phyloP scores from a whole-genome alignment of 306 rosid genomes.

The Castanopsis chinensis region DNA sequence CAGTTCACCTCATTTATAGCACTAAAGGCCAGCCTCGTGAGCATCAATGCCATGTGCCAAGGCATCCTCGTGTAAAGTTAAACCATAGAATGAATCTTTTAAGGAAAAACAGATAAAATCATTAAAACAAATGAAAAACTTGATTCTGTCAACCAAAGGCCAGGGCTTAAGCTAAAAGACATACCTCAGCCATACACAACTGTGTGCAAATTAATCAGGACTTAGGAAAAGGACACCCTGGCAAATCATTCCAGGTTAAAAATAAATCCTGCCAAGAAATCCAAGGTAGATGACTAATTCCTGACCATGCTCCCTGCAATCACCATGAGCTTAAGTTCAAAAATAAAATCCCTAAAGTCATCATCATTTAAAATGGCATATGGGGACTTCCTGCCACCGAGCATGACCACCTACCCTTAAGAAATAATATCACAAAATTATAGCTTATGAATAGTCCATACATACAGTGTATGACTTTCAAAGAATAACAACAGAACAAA shows the following conservation, averaged over 20 bases:
- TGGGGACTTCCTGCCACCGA: background rate
- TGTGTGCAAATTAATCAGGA: slow-evolving; percentile 3
- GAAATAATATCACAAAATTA: background rate
- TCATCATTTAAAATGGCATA: slow-evolving; percentile 16
- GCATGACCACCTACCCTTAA: slow-evolving; percentile 8
- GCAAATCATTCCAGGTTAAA: background rate
- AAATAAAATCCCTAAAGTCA: slow-evolving; percentile 24
- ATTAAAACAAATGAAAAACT: background rate
- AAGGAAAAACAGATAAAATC: background rate
- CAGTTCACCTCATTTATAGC: too few relatives aligned
- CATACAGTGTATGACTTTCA: slow-evolving; percentile 7
- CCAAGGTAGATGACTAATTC: slow-evolving; percentile 12
- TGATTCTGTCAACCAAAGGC: background rate
- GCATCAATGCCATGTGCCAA: slow-evolving; percentile 1
- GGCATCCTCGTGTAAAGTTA: background rate
- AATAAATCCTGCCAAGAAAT: slow-evolving; percentile 10
- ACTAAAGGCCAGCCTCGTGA: slow-evolving; percentile 7
- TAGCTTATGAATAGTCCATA: background rate
- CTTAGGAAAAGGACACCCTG: slow-evolving; percentile 1
- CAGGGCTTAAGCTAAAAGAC: slow-evolving; percentile 10
- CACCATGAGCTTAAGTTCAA: slow-evolving; percentile 10
- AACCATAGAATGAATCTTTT: background rate
- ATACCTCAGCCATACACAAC: slow-evolving; percentile 18
- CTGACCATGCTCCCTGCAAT: slow-evolving; percentile 14
- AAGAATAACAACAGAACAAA: background rate